Conservation (phyloP, 352 stramenopile species). For the Saprolegnia parasitica region DNA sequence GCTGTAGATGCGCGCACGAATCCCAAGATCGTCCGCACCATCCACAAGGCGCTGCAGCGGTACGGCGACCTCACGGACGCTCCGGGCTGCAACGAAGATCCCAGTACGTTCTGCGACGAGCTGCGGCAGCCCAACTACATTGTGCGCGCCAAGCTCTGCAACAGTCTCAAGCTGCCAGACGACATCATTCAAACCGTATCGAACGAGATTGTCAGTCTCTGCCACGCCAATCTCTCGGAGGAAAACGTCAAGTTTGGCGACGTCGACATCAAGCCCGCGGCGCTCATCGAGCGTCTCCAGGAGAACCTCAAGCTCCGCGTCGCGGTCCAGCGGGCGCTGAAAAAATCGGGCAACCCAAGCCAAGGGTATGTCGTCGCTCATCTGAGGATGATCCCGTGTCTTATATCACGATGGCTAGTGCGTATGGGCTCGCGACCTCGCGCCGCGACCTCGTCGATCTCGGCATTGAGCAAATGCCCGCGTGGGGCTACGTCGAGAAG, state of each 20-base stretch:
- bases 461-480: slow-evolving; percentile 38
- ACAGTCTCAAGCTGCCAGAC: slow-evolving; percentile 49
- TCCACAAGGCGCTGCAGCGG: slow-evolving; percentile 64
- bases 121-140: slow-evolving; percentile 75
- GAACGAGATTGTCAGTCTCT: slow-evolving; percentile 50
- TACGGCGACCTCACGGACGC: slow-evolving; percentile 79
- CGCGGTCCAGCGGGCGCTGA: slow-evolving; percentile 68
- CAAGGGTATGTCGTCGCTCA: too few species aligned
- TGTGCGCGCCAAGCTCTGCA: slow-evolving; percentile 51
- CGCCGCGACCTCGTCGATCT: slow-evolving; percentile 45
- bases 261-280: slow-evolving; percentile 64
- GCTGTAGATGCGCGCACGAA: slow-evolving; percentile 34
- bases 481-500: slow-evolving; percentile 74
- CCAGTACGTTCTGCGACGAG: slow-evolving; percentile 64
- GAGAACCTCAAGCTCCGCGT: slow-evolving; percentile 83
- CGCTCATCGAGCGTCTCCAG: slow-evolving; percentile 77
- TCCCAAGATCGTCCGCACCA: slow-evolving; percentile 59
- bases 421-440: slow-evolving; percentile 66
- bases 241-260: slow-evolving; percentile 73
- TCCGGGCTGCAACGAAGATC: slow-evolving; percentile 40
- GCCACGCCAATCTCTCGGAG: slow-evolving; percentile 31
- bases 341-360: slow-evolving; percentile 38
- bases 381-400: too few species aligned
- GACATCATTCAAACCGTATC: slow-evolving; percentile 55
- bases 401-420: too few species aligned